Conservation (phyloP, 345 rosid genomes). For the Melaleuca quinquenervia region DNA sequence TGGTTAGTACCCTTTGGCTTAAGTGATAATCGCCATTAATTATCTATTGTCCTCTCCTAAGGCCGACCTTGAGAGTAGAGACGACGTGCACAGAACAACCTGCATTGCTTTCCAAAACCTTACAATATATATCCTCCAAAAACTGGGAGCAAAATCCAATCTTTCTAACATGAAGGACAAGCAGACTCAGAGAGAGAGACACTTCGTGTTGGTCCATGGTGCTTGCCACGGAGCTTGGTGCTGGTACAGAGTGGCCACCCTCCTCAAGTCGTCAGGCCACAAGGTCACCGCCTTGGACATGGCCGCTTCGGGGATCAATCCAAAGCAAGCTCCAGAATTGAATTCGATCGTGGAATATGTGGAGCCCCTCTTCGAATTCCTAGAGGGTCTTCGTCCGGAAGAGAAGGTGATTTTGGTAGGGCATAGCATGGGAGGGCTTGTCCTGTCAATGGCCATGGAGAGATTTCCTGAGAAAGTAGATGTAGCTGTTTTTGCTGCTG, state of each 20-base stretch:
- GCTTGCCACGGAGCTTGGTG: slow-evolving; percentile 36
- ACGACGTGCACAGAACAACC: not conserved
- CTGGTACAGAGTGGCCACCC: slow-evolving; percentile 28
- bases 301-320: slow-evolving; percentile 22
- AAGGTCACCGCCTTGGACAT: slow-evolving; percentile 24
- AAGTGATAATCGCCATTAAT: not conserved
- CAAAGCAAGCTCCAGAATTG: slow-evolving; percentile 6
- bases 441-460: slow-evolving; percentile 18
- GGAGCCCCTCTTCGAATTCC: slow-evolving; percentile 6
- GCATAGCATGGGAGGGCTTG: slow-evolving; percentile 19
- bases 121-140: not conserved
- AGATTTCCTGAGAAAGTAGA: slow-evolving; percentile 7
- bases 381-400: not conserved
- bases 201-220: slow-evolving; percentile 35
- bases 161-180: not conserved
- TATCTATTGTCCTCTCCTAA: not conserved
- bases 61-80: not conserved
- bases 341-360: slow-evolving; percentile 3
- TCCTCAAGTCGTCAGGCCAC: slow-evolving; percentile 21
- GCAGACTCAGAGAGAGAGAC: not conserved
- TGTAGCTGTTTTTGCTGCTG: slow-evolving; percentile 8
- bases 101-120: not conserved
- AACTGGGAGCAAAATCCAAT: not conserved
- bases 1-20: not conserved
- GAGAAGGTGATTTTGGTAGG: slow-evolving; percentile 22